Percentiles rank a stretch among this genome's conserved stretches.
Evolutionary conservation across 305 asterid species (phyloP).

Genomic region (Rubia balearica): DNA sequence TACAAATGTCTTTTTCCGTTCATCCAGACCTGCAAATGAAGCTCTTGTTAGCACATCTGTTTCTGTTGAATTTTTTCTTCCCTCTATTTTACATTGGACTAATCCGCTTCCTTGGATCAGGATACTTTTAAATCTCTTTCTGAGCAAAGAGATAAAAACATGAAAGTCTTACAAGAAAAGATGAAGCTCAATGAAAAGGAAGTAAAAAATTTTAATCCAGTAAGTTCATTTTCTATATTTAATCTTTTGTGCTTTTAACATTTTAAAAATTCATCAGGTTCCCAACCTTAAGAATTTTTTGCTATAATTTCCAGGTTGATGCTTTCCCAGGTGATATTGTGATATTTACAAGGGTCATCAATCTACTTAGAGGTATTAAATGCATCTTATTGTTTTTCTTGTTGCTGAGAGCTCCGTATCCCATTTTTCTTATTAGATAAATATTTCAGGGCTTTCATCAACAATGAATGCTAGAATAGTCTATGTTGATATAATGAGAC

Average conservation of each 20-base stretch:
- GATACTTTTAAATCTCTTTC: constrained; percentile 66
- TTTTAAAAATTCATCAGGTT: neutral
- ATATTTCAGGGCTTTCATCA: constrained; percentile 81
- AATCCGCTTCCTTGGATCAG: constrained; percentile 38
- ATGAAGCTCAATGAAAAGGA: constrained; percentile 81
- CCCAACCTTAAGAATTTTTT: constrained; percentile 9
- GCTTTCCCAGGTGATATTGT: constrained; percentile 99
- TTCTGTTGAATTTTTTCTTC: constrained; percentile 5
- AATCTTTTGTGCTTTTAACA: constrained; percentile 2
- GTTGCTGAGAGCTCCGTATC: constrained; percentile 1
- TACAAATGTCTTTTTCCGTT: constrained; percentile 74
- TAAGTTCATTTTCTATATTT: constrained; percentile 34
- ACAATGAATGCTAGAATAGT: constrained; percentile 75
- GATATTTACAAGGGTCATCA: constrained; percentile 87
- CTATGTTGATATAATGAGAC: constrained; percentile 87
- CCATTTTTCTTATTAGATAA: constrained; percentile 17
- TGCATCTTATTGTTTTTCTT: constrained; percentile 6
- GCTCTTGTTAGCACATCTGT: constrained; percentile 56
- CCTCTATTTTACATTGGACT: constrained; percentile 21
- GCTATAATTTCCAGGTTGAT: constrained; percentile 59
- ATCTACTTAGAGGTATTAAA: constrained; percentile 83
- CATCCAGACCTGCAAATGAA: constrained; percentile 80
- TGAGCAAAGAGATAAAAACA: constrained; percentile 72
- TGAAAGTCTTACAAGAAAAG: constrained; percentile 78
- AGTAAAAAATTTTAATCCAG: constrained; percentile 93